A percentile compares a stretch with the other conserved stretches of the same genome.
phyloP scores from a whole-genome alignment of 1,284 basidiomycete genomes.

The Phaffia rhodozyma region DNA sequence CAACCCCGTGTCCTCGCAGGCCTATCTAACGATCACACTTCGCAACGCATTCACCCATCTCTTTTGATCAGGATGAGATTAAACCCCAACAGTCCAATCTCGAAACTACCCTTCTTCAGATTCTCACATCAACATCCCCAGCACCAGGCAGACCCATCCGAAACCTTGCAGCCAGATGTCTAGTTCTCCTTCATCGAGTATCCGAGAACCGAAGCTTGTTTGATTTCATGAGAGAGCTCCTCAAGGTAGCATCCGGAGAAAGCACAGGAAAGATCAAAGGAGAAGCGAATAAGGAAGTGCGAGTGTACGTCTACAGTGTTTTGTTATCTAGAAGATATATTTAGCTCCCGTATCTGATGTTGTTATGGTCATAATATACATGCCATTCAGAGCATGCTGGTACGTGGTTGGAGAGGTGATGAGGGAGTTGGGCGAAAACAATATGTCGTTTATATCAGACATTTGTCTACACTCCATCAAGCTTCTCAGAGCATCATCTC shows the following conservation, averaged over 20 bases:
- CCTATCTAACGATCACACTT: not conserved
- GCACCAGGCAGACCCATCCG: constrained; percentile 73
- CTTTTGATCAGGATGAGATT: constrained; percentile 45
- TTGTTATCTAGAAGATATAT: not conserved
- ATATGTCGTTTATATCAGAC: constrained; percentile 90
- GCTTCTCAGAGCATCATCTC: constrained; percentile 53
- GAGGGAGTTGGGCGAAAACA: constrained; percentile 66
- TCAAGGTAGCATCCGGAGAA: constrained; percentile 60
- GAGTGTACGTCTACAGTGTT: constrained; percentile 48
- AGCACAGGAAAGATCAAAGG: constrained; percentile 48
- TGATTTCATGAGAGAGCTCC: constrained; percentile 67
- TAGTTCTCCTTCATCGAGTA: constrained; percentile 62
- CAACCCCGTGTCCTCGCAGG: not conserved
- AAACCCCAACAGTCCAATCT: constrained; percentile 51
- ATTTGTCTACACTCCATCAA: constrained; percentile 55
- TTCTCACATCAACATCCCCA: constrained; percentile 52
- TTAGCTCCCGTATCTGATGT: not conserved
- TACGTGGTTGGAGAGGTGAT: constrained; percentile 82
- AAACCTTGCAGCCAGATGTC: constrained; percentile 62
- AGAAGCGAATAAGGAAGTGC: constrained; percentile 49
- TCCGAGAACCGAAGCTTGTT: constrained; percentile 76
- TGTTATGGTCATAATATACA: not conserved
- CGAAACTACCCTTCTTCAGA: constrained; percentile 51
- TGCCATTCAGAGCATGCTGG: constrained; percentile 29
- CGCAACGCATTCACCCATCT: constrained; percentile 14